Percentiles rank a stretch among this genome's conserved stretches.
Conservation (phyloP, 2,329 filamentous ascomycete genomes). For the Plectosphaerella sp. region DNA sequence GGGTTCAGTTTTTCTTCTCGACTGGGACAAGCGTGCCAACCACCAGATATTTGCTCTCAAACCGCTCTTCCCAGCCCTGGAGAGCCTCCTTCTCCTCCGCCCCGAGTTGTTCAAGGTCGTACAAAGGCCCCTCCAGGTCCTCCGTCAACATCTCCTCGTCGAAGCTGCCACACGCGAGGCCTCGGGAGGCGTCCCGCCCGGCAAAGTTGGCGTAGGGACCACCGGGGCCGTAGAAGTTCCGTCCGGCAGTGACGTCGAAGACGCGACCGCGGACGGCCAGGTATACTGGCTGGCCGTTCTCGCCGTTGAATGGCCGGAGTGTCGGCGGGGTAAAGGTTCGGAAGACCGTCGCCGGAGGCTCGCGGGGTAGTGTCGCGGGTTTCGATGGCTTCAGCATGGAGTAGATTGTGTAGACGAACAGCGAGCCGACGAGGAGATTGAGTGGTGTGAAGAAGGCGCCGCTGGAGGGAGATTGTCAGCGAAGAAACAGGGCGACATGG, state of each 20-base stretch:
- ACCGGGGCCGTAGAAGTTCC: conserved; percentile 94
- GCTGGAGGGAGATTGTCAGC: conserved; percentile 18
- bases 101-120: conserved; percentile 68
- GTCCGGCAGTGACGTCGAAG: conserved; percentile 82
- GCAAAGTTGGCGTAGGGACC: conserved; percentile 97
- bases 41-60: conserved; percentile 90
- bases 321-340: conserved; percentile 70
- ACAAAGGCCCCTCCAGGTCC: conserved; percentile 79
- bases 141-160: conserved; percentile 93
- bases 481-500: neutral
- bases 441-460: conserved; percentile 53
- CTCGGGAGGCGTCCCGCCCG: conserved; percentile 82
- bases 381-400: conserved; percentile 44
- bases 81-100: conserved; percentile 77
- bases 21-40: conserved; percentile 75
- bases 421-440: conserved; percentile 54
- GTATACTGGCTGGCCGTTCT: conserved; percentile 70
- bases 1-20: conserved; percentile 24
- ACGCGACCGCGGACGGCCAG: conserved; percentile 87
- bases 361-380: conserved; percentile 42
- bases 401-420: conserved; percentile 57
- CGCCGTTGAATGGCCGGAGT: conserved; percentile 82
- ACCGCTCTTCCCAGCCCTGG: conserved; percentile 88
- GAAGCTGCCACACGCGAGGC: conserved; percentile 86
- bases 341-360: conserved; percentile 58